Evolutionary conservation across 371 early-diverging fungal genomes (phyloP), one percentile per base, ranked within the genome.

Genomic region (Rhizomucor miehei): DNA sequence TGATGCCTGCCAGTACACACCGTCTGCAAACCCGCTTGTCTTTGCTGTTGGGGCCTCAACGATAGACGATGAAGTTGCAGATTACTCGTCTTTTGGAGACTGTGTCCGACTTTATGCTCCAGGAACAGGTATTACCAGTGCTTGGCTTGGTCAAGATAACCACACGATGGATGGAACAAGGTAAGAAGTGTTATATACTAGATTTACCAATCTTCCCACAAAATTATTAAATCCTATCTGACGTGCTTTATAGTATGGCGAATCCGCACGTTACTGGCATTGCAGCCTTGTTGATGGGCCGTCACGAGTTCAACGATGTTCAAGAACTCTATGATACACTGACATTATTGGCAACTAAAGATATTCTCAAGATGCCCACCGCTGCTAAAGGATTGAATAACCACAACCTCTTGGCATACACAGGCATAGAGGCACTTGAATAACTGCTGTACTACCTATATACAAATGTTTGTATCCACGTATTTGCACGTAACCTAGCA

Each of bases 31-130:
- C 14, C 60, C 62, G 6, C 57, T 71, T 55, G 88, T 81, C 8
- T 79, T 91, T 54, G 80, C 89, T 5, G 89, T 89, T 0, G 93
- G 90, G 24, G 81, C 86, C 2, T 63, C 78, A 0, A 76, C 77
- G 40, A 47, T 54, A 21, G 44, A 64, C 14, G 85, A 86, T 45
- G 50, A 41, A 9, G 65, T 70, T 20, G 74, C 85, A 2, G 56
- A 56, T 24, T 86, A 79, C 48, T 77, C 81, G 1, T 70, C 83
- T 35, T 51, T 55, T 14, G 88, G 88, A 0, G 17, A 49, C 4
- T 87, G 88, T 56, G 84, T 87, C 19, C 60, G 69, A n/a, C 48
- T 88, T 2, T 77, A 79, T 59, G 83, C 81, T 0, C 83, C 81
- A 1, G 80, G 81, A 1, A 56, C 70, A 0, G 65, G 65, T 20